These are phyloP conservation scores for Cladosporium sp. DNA, from an alignment of 2,329 filamentous ascomycete species.

Conservation along the genomic window DNA sequence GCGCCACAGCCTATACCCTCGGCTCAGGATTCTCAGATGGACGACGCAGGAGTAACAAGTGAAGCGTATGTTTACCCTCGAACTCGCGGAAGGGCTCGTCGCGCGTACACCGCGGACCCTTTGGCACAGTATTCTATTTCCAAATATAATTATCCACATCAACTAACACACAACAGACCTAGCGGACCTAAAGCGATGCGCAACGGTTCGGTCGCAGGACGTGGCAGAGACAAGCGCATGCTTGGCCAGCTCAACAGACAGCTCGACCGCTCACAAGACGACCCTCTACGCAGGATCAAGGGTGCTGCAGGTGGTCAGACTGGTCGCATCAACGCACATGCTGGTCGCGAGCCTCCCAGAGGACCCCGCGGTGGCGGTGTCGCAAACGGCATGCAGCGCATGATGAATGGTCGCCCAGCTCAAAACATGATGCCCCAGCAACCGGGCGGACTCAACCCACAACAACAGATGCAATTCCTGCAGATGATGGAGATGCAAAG, in stretches of 20 bases:
- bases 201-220: conserved; percentile 53
- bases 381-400: conserved; percentile 40
- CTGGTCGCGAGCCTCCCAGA: conserved; percentile 60
- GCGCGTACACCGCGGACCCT: conserved; percentile 1
- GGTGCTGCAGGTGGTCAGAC: conserved; percentile 55
- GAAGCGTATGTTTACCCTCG: conserved; percentile 40
- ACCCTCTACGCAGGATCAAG: conserved; percentile 75
- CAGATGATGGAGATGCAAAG: conserved; percentile 63
- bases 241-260: conserved; percentile 68
- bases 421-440: conserved; percentile 45
- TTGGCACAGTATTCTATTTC: background rate
- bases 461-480: conserved; percentile 71
- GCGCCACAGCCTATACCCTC: conserved; percentile 10
- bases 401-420: conserved; percentile 29
- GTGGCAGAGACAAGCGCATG: conserved; percentile 71
- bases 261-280: conserved; percentile 73
- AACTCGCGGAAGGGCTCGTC: background rate
- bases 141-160: background rate
- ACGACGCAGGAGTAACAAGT: conserved; percentile 40
- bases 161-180: conserved; percentile 55
- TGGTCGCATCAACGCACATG: conserved; percentile 77
- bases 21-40: conserved; percentile 68
- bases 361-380: conserved; percentile 57
- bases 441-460: conserved; percentile 46
- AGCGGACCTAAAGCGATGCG: conserved; percentile 96